phyloP scores from a whole-genome alignment of 116 monocot genomes.

The Zostera marina region DNA sequence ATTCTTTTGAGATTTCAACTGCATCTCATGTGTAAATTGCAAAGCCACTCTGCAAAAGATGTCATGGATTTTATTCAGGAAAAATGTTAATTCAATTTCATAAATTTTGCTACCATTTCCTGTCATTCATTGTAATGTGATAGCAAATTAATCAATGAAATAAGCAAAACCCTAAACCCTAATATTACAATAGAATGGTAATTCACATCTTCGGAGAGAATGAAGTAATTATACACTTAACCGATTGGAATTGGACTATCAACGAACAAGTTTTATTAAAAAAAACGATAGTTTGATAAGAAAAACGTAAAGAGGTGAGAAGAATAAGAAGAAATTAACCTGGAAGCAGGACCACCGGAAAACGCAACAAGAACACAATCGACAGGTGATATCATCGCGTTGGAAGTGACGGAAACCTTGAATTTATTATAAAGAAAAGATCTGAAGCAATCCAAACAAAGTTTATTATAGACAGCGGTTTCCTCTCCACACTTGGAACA shows the following conservation, averaged over 20 bases:
- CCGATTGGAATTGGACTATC: too few species aligned
- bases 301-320: neutral
- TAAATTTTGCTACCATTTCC: too few species aligned
- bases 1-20: conserved; percentile 50
- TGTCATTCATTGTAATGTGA: too few species aligned
- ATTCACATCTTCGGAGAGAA: too few species aligned
- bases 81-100: too few species aligned
- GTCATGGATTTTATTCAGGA: too few species aligned
- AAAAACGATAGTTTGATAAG: neutral
- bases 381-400: conserved; percentile 83
- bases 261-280: too few species aligned
- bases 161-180: too few species aligned
- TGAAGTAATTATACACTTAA: too few species aligned
- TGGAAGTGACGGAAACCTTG: conserved; percentile 78
- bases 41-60: conserved; percentile 44
- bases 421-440: conserved; percentile 58
- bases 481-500: conserved; percentile 65
- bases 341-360: conserved; percentile 83
- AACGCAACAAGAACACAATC: conserved; percentile 82
- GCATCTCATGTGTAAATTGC: conserved; percentile 94
- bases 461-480: conserved; percentile 18
- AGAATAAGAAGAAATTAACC: conserved; percentile 20
- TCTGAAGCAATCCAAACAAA: conserved; percentile 64
- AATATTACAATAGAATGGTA: too few species aligned
- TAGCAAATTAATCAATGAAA: too few species aligned